Evolutionary conservation across 257 asterid species (phyloP), one percentile per base, ranked within the genome.

Genomic region (Leptodermis oblonga): DNA sequence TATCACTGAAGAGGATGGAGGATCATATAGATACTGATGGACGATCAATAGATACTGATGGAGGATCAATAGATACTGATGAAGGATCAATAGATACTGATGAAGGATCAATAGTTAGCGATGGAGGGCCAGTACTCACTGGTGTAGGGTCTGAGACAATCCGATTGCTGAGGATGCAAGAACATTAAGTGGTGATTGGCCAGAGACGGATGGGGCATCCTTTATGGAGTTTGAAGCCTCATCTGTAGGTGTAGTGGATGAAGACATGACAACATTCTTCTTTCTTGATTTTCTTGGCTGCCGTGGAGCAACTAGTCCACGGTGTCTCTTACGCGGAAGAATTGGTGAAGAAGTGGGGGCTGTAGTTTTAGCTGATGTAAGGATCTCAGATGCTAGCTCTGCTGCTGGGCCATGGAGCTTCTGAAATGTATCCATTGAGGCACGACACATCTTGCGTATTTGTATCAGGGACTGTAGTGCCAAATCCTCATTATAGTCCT

Each of bases 231-330:
- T n/a, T n/a, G n/a, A n/a, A n/a, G n/a, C n/a, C n/a, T n/a, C n/a
- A n/a, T 63, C 68, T 10, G 68, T 41, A 41, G 68, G 68, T 7
- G 5, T 13, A 22, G 36, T 9, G 22, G 68, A 52, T 67, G 70
- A 22, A 67, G 70, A 37, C 22, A 28, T 22, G 28, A 8, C 36
- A 67, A 36, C 61, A 31, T 4, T 49, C 11, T 67, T 67, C 48
- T 67, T 67, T 52, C 71, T 67, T n/a, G 71, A 67, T 67, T 67
- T 67, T 52, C 61, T 67, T 67, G 71, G 71, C 42, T 36, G 61
- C 8, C 71, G 45, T 33, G 71, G 71, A 67, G 71, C 71, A 67
- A 67, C 71, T 10, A 67, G 71, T 34, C 71, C 71, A 18, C 71
- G 58, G 61, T 67, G 58, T 33, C 71, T 67, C 61, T 67, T 67